phyloP scores from a whole-genome alignment of 164 flowering plant genomes.

The Piper betle region DNA sequence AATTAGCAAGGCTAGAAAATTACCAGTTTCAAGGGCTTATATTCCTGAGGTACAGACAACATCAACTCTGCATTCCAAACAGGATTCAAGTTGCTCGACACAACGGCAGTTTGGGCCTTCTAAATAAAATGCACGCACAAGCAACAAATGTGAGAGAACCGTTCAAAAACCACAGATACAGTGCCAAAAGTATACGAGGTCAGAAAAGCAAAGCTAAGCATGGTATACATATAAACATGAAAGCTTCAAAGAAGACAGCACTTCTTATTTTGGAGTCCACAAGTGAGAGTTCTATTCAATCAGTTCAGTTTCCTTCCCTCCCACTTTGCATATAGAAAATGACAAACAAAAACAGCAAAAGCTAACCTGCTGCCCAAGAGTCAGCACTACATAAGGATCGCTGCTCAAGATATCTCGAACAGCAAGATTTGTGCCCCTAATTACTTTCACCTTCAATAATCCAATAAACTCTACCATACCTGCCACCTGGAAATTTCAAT shows the following conservation, averaged over 20 bases:
- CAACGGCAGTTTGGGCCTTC: constrained; percentile 68
- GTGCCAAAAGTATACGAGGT: not conserved
- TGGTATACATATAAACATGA: no score
- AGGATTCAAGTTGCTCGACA: constrained; percentile 80
- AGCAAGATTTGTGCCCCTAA: constrained; percentile 80
- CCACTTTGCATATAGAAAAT: not conserved
- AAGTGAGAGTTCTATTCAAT: not conserved
- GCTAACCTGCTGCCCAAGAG: constrained; percentile 69
- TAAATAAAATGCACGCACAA: constrained; percentile 10
- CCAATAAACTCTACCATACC: constrained; percentile 97
- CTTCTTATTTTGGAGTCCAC: not conserved
- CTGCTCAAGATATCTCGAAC: constrained; percentile 85
- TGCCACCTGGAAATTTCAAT: constrained; percentile 27
- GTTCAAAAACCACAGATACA: no score
- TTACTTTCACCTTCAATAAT: constrained; percentile 70
- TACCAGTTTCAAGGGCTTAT: constrained; percentile 75
- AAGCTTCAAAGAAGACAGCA: no score
- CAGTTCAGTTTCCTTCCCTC: not conserved
- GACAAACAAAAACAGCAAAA: not conserved
- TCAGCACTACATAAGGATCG: constrained; percentile 80
- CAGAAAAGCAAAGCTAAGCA: no score
- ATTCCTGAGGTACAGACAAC: constrained; percentile 83
- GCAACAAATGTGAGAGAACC: no score
- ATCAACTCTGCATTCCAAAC: constrained; percentile 89
- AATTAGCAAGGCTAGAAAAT: constrained; percentile 8